A percentile compares a stretch with the other conserved stretches of the same genome.
Conservation (phyloP, 73 alveolate species). For the Loxodes magnus region DNA sequence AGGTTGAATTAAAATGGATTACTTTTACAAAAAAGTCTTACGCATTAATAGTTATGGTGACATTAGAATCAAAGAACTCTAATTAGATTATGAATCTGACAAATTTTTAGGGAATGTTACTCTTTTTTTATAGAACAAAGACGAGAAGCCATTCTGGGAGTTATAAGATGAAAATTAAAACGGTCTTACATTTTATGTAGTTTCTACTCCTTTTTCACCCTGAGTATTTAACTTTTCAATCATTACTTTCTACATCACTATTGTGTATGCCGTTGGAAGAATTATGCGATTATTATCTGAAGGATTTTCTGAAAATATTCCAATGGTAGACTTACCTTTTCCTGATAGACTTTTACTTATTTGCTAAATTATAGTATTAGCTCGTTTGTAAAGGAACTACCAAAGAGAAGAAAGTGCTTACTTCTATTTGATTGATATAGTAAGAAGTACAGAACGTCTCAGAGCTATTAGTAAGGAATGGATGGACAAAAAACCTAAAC, state of each 20-base stretch:
- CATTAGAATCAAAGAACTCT: too few species aligned
- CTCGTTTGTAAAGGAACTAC: slow-evolving; percentile 4
- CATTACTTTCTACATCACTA: slow-evolving; percentile 38
- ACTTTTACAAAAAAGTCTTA: too few species aligned
- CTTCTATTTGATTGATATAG: slow-evolving; percentile 1
- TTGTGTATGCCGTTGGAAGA: slow-evolving; percentile 44
- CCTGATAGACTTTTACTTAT: neutral
- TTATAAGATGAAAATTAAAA: neutral
- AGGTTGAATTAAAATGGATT: too few species aligned
- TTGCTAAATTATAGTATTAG: neutral
- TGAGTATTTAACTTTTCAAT: slow-evolving; percentile 21
- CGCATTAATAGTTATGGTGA: too few species aligned
- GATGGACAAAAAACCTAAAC: too few species aligned
- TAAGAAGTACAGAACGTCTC: slow-evolving; percentile 3
- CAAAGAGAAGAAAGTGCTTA: slow-evolving; percentile 6
- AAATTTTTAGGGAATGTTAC: too few species aligned
- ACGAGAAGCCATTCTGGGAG: too few species aligned
- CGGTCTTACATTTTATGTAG: slow-evolving; percentile 35
- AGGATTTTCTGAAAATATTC: slow-evolving; percentile 4
- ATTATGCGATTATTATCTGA: neutral
- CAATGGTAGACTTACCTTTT: neutral
- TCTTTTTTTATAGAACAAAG: too few species aligned
- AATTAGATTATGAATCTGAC: too few species aligned
- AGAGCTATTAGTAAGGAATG: too few species aligned
- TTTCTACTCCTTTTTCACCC: slow-evolving; percentile 32